Conservation (phyloP, 2,329 filamentous ascomycete genomes). For the Pseudogymnoascus sp. region DNA sequence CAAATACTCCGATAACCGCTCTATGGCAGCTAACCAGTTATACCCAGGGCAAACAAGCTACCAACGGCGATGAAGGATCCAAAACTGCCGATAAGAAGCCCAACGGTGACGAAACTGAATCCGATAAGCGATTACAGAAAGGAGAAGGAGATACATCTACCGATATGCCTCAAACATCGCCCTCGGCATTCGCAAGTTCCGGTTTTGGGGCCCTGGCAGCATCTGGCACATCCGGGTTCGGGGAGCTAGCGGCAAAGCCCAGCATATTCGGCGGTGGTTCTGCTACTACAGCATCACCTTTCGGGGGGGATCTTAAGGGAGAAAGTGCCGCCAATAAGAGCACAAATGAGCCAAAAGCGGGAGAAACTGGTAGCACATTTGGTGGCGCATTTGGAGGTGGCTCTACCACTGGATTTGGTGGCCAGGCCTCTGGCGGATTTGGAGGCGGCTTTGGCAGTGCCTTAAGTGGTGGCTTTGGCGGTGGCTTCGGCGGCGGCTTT, state of each 20-base stretch:
- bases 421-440: conserved; percentile 39
- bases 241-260: conserved; percentile 41
- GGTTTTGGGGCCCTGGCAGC: conserved; percentile 60
- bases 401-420: conserved; percentile 25
- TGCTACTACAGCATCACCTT: background rate
- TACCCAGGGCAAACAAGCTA: background rate
- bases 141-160: conserved; percentile 21
- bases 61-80: background rate
- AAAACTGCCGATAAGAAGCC: background rate
- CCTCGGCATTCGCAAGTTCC: conserved; percentile 60
- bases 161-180: conserved; percentile 40
- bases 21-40: background rate
- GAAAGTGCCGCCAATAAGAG: conserved; percentile 14
- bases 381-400: conserved; percentile 28
- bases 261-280: conserved; percentile 44
- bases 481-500: conserved; percentile 33
- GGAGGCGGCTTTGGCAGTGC: conserved; percentile 38
- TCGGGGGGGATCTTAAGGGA: background rate
- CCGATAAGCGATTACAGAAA: background rate
- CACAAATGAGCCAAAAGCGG: conserved; percentile 17
- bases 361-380: conserved; percentile 19
- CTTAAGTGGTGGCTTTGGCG: conserved; percentile 34
- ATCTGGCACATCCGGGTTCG: conserved; percentile 57
- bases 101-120: background rate
- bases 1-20: background rate